A percentile compares a stretch with the other conserved stretches of the same genome.
Conservation (phyloP, 23 red algal genomes). For the Pyropia yezoensis region DNA sequence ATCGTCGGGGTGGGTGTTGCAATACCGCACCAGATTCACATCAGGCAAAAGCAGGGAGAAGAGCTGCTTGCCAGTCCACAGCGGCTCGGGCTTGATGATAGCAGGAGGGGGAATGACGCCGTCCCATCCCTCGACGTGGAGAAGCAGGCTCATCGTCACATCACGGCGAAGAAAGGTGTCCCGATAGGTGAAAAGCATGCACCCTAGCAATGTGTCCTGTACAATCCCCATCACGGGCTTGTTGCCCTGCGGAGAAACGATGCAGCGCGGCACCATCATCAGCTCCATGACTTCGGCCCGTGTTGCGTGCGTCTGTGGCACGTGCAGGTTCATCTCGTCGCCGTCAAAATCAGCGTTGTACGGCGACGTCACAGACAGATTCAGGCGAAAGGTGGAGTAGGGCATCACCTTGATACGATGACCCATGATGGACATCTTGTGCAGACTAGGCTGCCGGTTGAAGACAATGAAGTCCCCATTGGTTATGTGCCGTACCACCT, state of each 20-base stretch:
- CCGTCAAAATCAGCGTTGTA: constrained; percentile 99
- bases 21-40: constrained; percentile 84
- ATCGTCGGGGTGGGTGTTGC: constrained; percentile 80
- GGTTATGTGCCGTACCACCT: constrained; percentile 87
- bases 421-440: constrained; percentile 99
- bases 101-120: constrained; percentile 76
- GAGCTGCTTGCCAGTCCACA: constrained; percentile 99
- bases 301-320: constrained; percentile 75
- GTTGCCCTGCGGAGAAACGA: constrained; percentile 96
- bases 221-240: constrained; percentile 99
- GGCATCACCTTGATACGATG: constrained; percentile 93
- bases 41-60: constrained; percentile 87
- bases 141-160: constrained; percentile 85
- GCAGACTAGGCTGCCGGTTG: constrained; percentile 95
- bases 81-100: constrained; percentile 79
- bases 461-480: constrained; percentile 96
- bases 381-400: constrained; percentile 97
- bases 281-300: constrained; percentile 92
- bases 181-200: constrained; percentile 93
- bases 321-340: constrained; percentile 99
- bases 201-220: constrained; percentile 94
- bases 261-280: constrained; percentile 95
- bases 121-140: constrained; percentile 89
- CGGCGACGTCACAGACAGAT: constrained; percentile 87
- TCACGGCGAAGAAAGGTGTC: constrained; percentile 87